phyloP scores from a whole-genome alignment of 2,329 filamentous ascomycete species.

The Xylaria hypoxylon region DNA sequence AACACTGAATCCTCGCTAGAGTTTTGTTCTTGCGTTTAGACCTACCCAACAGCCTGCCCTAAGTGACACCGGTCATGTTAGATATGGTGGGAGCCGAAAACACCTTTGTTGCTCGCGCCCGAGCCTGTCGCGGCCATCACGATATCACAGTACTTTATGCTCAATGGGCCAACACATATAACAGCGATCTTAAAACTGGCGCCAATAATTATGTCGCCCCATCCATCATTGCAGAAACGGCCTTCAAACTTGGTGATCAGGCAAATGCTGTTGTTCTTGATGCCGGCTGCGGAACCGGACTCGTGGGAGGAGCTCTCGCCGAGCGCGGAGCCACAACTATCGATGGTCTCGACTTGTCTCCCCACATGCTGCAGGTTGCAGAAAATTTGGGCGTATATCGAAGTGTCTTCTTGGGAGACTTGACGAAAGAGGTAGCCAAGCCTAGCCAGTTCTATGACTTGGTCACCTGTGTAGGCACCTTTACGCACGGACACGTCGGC shows the following conservation, averaged over 20 bases:
- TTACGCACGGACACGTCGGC: conserved; percentile 67
- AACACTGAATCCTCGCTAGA: too few relatives aligned
- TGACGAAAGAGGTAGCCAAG: conserved; percentile 57
- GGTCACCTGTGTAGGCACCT: conserved; percentile 65
- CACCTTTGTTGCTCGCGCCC: conserved; percentile 20
- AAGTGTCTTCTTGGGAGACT: conserved; percentile 58
- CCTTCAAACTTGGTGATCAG: conserved; percentile 51
- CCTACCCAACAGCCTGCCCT: too few relatives aligned
- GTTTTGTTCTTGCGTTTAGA: too few relatives aligned
- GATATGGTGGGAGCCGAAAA: conserved; percentile 1
- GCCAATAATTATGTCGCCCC: conserved; percentile 59
- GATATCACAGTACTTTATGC: conserved; percentile 49
- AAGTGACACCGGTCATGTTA: not conserved
- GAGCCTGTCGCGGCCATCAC: conserved; percentile 17
- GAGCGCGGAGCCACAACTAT: conserved; percentile 58
- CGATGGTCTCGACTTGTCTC: conserved; percentile 64
- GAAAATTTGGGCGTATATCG: conserved; percentile 61
- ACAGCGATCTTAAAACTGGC: conserved; percentile 50
- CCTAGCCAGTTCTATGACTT: conserved; percentile 60
- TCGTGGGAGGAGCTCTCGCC: conserved; percentile 62
- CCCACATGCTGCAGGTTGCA: conserved; percentile 66
- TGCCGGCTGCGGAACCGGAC: conserved; percentile 67
- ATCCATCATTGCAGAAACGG: conserved; percentile 51
- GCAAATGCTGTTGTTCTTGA: conserved; percentile 55
- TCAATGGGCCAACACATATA: conserved; percentile 53